Percentiles rank a stretch among this genome's conserved stretches.
These are phyloP conservation scores for Naganishia kalamii DNA, from an alignment of 768 basidiomycete species.

Conservation along the genomic window DNA sequence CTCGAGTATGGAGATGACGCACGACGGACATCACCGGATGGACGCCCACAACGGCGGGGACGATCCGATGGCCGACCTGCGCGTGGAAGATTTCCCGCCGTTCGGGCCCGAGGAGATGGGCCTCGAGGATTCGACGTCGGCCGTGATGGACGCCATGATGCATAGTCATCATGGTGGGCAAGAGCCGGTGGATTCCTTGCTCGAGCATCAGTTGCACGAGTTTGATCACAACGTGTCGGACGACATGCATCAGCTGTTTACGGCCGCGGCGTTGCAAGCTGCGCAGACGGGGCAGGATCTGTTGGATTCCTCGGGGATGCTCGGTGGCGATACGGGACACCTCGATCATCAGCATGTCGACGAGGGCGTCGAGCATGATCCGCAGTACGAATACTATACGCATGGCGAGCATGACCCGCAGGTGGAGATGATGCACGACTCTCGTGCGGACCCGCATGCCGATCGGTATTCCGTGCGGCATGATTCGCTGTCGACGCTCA, in stretches of 20 bases:
- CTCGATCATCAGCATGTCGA: neutral
- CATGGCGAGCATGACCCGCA: neutral
- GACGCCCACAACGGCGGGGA: neutral
- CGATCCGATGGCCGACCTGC: slow-evolving; percentile 14
- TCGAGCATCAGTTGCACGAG: slow-evolving; percentile 15
- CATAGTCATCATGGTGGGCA: neutral
- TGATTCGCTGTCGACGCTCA: slow-evolving; percentile 5
- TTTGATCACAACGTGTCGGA: slow-evolving; percentile 17
- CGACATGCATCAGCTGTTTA: slow-evolving; percentile 22
- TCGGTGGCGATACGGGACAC: neutral
- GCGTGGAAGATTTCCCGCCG: slow-evolving; percentile 16
- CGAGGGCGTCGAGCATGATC: neutral
- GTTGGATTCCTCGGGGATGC: slow-evolving; percentile 14
- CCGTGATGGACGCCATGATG: slow-evolving; percentile 16
- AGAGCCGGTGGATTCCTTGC: slow-evolving; percentile 9
- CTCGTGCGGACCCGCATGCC: neutral
- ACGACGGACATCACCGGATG: neutral
- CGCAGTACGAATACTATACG: slow-evolving; percentile 4
- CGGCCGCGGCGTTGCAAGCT: slow-evolving; percentile 16
- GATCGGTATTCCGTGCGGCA: slow-evolving; percentile 1
- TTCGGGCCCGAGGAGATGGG: slow-evolving; percentile 13
- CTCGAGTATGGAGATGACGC: neutral
- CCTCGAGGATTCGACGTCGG: slow-evolving; percentile 14
- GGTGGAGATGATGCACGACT: neutral
- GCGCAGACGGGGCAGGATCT: slow-evolving; percentile 14